phyloP scores from a whole-genome alignment of 2,329 filamentous ascomycete genomes.

The Cryphonectria parasitica region DNA sequence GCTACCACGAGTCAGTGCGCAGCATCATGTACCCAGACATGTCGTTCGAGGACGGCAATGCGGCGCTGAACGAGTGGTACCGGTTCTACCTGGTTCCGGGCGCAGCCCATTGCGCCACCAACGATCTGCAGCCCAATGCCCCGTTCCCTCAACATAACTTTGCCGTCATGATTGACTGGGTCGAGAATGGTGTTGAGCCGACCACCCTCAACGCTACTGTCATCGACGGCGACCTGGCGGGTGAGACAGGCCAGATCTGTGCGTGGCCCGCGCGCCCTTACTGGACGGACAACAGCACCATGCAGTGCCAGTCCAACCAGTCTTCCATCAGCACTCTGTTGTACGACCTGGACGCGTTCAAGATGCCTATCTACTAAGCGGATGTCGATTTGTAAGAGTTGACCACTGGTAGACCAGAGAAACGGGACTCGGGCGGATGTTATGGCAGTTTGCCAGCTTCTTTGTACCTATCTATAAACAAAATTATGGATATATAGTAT shows the following conservation, averaged over 20 bases:
- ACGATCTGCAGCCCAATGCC: not conserved
- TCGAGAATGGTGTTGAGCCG: slow-evolving; percentile 35
- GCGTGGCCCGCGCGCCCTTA: not conserved
- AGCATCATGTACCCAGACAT: slow-evolving; percentile 31
- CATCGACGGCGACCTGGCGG: not conserved
- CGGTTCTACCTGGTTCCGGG: slow-evolving; percentile 50
- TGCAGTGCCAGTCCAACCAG: not conserved
- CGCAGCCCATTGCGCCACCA: slow-evolving; percentile 46
- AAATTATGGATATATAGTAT: no score
- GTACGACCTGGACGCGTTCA: not conserved
- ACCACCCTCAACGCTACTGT: slow-evolving; percentile 33
- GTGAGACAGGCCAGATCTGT: not conserved
- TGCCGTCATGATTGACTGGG: slow-evolving; percentile 38
- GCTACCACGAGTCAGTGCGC: slow-evolving; percentile 2
- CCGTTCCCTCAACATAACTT: not conserved
- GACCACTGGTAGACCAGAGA: no score
- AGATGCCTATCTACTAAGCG: not conserved
- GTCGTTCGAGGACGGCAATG: slow-evolving; percentile 32
- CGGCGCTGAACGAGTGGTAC: slow-evolving; percentile 49
- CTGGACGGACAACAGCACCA: not conserved
- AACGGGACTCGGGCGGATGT: no score
- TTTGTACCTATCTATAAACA: no score
- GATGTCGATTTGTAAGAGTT: no score
- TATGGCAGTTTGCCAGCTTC: no score
- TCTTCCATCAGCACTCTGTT: not conserved